Base-by-base conservation (phyloP, 2,329 filamentous ascomycete genomes). In the Chaetomiaceae sp. region DNA sequence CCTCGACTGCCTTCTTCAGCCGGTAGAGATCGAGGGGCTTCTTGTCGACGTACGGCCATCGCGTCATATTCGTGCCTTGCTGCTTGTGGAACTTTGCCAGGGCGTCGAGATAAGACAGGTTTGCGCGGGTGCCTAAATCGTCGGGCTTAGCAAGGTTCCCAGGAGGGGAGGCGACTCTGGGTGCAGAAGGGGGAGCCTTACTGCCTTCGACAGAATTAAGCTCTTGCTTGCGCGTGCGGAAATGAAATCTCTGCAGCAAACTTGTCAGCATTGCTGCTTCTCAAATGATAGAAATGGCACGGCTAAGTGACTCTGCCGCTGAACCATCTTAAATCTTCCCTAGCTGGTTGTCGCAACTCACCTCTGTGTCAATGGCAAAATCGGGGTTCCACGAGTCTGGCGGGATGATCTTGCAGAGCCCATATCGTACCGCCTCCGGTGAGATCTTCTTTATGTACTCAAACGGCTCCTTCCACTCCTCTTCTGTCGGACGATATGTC, bases 161-260 rank as follows among this genome's bases (percentile, higher is more conserved):
- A 8, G 21, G n/a, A 23, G 4, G 40, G 41, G 20, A 27, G 42
- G 39, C 41, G 39, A 27, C 10, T 25, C 16, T 7, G 41, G n/a
- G 10, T 34, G 17, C 21, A 31, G 37, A 41, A 46, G 17, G 52
- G 55, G 42, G 48, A 51, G 57, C 77, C 83, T 70, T 81, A 95
- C 90, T 93, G 77, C 93, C 93, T 86, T 99, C 93, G 43, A 97
- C 89, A 14, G 91, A 95, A 69, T 99, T 99, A 55, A 99, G 76
- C 69, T 97, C 92, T 68, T 99, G 93, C 67, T 95, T 90, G 66
- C 93, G 83, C 13, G 93, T 99, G 58, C 90, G 84, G 66, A 99
- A 99, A 68, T 99, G 93, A 64, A 99, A 99, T 70, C 85, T 88
- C 91, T 96, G 65, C 21, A 12, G 17, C 3, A 20, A 12, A 14